Conservation (phyloP, 441 rosid genomes). For the Aleurites moluccanus region DNA sequence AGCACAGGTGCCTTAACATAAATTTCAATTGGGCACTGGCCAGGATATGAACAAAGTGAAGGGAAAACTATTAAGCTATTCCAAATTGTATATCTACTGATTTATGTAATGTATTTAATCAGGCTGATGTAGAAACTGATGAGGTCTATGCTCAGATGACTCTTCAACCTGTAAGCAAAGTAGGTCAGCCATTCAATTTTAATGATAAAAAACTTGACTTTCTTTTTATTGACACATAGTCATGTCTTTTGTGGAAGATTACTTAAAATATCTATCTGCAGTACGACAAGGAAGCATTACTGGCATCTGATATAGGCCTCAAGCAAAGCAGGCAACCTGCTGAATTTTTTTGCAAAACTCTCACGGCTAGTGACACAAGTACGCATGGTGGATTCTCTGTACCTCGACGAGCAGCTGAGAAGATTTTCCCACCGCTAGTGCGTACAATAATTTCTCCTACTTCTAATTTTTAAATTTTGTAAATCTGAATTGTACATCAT, state of each 20-base stretch:
- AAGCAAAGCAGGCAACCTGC: slow-evolving; percentile 76
- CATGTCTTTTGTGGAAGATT: slow-evolving; percentile 10
- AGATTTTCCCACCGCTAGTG: slow-evolving; percentile 90
- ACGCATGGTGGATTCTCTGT: slow-evolving; percentile 98
- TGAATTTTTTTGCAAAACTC: slow-evolving; percentile 95
- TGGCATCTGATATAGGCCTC: slow-evolving; percentile 81
- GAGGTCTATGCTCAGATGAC: slow-evolving; percentile 99
- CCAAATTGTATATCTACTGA: slow-evolving; percentile 8
- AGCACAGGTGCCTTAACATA: not conserved
- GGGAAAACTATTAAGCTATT: not conserved
- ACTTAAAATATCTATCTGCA: slow-evolving; percentile 31
- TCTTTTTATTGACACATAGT: not conserved
- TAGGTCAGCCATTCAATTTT: slow-evolving; percentile 48
- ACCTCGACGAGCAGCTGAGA: slow-evolving; percentile 95
- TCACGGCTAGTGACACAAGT: slow-evolving; percentile 97
- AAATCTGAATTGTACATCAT: slow-evolving; percentile 3
- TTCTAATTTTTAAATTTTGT: slow-evolving; percentile 5
- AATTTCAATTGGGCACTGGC: not conserved
- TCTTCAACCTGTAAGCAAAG: slow-evolving; percentile 87
- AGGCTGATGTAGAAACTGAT: slow-evolving; percentile 94
- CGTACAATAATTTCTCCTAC: slow-evolving; percentile 20
- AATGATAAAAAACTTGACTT: not conserved
- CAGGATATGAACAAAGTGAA: slow-evolving; percentile 1
- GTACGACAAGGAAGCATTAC: slow-evolving; percentile 84
- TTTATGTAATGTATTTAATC: slow-evolving; percentile 29